phyloP scores from a whole-genome alignment of 2,329 filamentous ascomycete genomes.

The Aspergillus piperis region DNA sequence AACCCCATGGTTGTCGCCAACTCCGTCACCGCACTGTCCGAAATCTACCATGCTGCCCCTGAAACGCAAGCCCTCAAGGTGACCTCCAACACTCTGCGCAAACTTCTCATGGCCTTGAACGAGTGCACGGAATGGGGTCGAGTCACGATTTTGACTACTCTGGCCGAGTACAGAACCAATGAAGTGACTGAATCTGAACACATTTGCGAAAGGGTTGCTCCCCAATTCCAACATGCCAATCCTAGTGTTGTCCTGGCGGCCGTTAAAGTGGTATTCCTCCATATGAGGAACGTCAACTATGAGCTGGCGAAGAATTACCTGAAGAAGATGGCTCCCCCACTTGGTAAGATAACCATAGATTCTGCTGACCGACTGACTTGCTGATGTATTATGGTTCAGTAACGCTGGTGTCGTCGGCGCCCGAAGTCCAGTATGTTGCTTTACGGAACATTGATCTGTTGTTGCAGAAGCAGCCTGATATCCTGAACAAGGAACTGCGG shows the following conservation, averaged over 20 bases:
- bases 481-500: constrained; percentile 92
- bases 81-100: constrained; percentile 81
- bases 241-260: constrained; percentile 95
- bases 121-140: constrained; percentile 99
- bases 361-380: neutral
- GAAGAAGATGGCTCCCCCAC: constrained; percentile 97
- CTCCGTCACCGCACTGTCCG: constrained; percentile 87
- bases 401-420: constrained; percentile 89
- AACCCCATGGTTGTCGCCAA: constrained; percentile 99
- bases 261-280: constrained; percentile 95
- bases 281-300: constrained; percentile 81
- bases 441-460: constrained; percentile 94
- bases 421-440: constrained; percentile 97
- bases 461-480: constrained; percentile 92
- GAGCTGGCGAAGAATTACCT: constrained; percentile 82
- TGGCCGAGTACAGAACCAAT: constrained; percentile 83
- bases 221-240: constrained; percentile 98
- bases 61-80: constrained; percentile 86
- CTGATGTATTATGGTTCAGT: constrained; percentile 57
- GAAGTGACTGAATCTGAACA: constrained; percentile 97
- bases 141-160: constrained; percentile 85
- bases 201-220: constrained; percentile 93
- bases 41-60: constrained; percentile 86
- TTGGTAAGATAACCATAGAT: constrained; percentile 61
- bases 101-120: constrained; percentile 92